Percentiles rank a stretch among this genome's conserved stretches.
These are phyloP conservation scores for Apophysomyces trapeziformis DNA, from an alignment of 371 early-diverging fungal species.

Conservation along the genomic window DNA sequence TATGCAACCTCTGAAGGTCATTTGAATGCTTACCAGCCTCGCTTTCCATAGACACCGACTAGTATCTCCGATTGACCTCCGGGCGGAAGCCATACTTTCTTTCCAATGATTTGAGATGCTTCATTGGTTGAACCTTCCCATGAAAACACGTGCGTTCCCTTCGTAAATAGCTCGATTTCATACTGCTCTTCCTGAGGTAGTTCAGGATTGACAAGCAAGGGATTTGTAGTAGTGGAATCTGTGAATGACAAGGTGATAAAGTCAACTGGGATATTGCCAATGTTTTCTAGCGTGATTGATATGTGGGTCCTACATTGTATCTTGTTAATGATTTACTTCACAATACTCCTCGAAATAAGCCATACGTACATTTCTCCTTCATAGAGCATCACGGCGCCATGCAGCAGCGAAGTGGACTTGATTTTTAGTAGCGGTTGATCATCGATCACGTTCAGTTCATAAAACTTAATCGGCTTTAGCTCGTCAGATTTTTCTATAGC, in stretches of 20 bases:
- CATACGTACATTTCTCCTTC: constrained; percentile 79
- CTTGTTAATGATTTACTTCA: background rate
- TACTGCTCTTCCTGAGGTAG: constrained; percentile 74
- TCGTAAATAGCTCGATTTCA: constrained; percentile 74
- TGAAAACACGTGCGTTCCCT: constrained; percentile 67
- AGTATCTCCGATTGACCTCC: constrained; percentile 59
- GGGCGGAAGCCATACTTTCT: constrained; percentile 55
- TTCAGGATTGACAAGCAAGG: constrained; percentile 49
- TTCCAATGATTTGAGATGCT: constrained; percentile 32
- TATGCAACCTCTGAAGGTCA: background rate
- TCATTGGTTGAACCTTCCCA: constrained; percentile 57
- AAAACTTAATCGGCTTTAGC: constrained; percentile 38
- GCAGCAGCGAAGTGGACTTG: constrained; percentile 59
- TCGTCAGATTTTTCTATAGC: constrained; percentile 10
- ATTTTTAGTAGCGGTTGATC: constrained; percentile 71
- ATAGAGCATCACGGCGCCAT: constrained; percentile 78
- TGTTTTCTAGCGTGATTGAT: constrained; percentile 72
- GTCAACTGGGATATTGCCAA: constrained; percentile 71
- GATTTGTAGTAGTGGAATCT: constrained; percentile 60
- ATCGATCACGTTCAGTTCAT: constrained; percentile 68
- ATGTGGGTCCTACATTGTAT: constrained; percentile 51
- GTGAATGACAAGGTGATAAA: constrained; percentile 70
- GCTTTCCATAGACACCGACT: constrained; percentile 81
- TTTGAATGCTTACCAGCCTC: constrained; percentile 59
- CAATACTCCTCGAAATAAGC: background rate